Evolutionary conservation across 306 rosid species (phyloP), one percentile per base, ranked within the genome.

Genomic region (Gynostemma pentaphyllum): DNA sequence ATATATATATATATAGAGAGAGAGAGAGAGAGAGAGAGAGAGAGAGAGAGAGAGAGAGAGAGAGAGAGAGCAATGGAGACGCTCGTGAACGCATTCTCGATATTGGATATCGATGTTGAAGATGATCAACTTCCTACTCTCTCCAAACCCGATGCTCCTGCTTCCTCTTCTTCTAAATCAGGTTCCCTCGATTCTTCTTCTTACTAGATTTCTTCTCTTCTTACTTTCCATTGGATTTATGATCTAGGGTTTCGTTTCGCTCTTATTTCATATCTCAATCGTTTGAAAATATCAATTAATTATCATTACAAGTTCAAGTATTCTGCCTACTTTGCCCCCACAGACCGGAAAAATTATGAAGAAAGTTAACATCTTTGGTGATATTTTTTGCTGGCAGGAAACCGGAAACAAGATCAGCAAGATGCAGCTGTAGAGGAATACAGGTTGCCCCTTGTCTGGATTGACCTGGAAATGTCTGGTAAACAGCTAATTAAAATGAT

Each of bases 391-490:
- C 14, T 1, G n/a, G 48, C 24, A 30, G 68, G 64, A 66, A 66
- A 45, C 1, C 62, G 66, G 77, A 81, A 75, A 45, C 75, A 73
- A 54, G 54, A 60, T 62, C 66, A 67, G 54, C 48, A 63, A 50
- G 65, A 16, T 51, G 27, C 0, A 45, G 79, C 69, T 80, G 68
- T 76, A 41, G 40, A 36, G 54, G 86, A 75, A 23, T 83, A 74
- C 85, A 92, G 46, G 73, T 48, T 82, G 73, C 98, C 98, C 46
- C 96, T 92, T 71, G 87, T 92, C 36, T 92, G 98, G 98, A 82
- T 92, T 80, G 96, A 92, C 85, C 80, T 92, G 80, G 98, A 92
- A 84, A 92, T 92, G 98, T 88, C 98, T 2, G 98, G 98, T 92
- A 76, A 63, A 23, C 32, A 47, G 9, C 22, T 53, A 15, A 15